Evolutionary conservation across 1,284 basidiomycete species (phyloP), one percentile per base, ranked within the genome.

Genomic region (Inonotus obliquus): DNA sequence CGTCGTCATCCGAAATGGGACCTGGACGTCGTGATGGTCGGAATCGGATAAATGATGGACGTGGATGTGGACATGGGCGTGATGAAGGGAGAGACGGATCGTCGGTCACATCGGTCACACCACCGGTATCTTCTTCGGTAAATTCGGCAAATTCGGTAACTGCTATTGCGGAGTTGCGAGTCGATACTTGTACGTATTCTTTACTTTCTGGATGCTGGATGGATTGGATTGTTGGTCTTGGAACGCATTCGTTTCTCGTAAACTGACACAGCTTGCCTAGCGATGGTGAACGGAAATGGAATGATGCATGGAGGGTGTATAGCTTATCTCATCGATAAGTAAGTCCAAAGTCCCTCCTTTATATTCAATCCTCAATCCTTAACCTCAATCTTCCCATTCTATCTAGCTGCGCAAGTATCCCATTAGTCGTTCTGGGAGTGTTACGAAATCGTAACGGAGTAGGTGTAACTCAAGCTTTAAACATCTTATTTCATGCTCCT

Each of bases 321-420:
- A 41, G 83, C 85, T 53, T 89, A 87, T 70, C 74, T 89, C 60
- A 81, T 89, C 57, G 87, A 89, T 73, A 87, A 86, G 85, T 85
- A 64, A 59, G 80, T 71, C 39, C 23, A 19, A 19, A 39, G 4
- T 32, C 9, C 32, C 9, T 32, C 23, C 2, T 41, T 53, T 37
- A n/a, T 37, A 44, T 44, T 44, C 32, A 32, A 32, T 9, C 32
- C 32, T 9, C 4, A 4, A 32, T 32, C 32, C 32, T 4, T 9
- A 32, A 32, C 9, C 32, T 32, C 32, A 4, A 32, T 32, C 9
- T 9, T 9, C 4, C 32, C 32, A 32, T 32, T 32, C 9, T 32
- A 4, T 32, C 9, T 63, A 85, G 84, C 66, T 87, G 85, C 70
- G 84, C 81, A 44, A 82, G 83, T 59, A 84, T 83, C 13, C 85